phyloP scores from a whole-genome alignment of 345 rosid genomes.

The Hibiscus tridactylites region DNA sequence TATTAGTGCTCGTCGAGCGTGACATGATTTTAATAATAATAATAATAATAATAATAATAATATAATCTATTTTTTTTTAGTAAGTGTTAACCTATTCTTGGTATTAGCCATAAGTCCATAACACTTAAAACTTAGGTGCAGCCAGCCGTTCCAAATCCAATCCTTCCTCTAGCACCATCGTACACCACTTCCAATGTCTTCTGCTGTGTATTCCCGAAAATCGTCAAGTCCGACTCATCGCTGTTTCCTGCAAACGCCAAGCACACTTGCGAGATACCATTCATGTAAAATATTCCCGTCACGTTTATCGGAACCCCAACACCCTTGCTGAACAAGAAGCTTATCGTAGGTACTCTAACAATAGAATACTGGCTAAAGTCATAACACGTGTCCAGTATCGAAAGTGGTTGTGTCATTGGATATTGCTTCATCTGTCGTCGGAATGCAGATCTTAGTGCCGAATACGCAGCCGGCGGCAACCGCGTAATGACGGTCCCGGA shows the following conservation, averaged over 20 bases:
- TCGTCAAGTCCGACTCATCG: slow-evolving; percentile 35
- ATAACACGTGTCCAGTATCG: slow-evolving; percentile 78
- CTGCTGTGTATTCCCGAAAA: slow-evolving; percentile 75
- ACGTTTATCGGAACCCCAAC: slow-evolving; percentile 35
- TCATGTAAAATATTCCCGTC: slow-evolving; percentile 39
- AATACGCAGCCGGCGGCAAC: slow-evolving; percentile 55
- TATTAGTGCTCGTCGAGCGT: no score
- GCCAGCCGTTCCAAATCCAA: slow-evolving; percentile 62
- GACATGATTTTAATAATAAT: no score
- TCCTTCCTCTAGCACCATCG: slow-evolving; percentile 42
- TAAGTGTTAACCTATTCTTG: no score
- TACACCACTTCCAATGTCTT: slow-evolving; percentile 64
- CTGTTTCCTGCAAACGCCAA: slow-evolving; percentile 73
- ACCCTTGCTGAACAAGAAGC: slow-evolving; percentile 40
- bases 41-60: no score
- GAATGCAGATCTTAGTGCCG: slow-evolving; percentile 40
- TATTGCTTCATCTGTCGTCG: slow-evolving; percentile 44
- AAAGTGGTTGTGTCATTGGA: slow-evolving; percentile 41
- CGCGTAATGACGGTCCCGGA: slow-evolving; percentile 88
- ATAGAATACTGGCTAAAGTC: slow-evolving; percentile 36
- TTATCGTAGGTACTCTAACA: slow-evolving; percentile 37
- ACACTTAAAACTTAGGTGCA: slow-evolving; percentile 30
- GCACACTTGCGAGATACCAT: slow-evolving; percentile 42
- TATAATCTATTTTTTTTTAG: no score
- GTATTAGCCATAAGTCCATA: no score